Conservation (phyloP, 192 early-diverging fungal genomes). For the Allomyces macrogynus region DNA sequence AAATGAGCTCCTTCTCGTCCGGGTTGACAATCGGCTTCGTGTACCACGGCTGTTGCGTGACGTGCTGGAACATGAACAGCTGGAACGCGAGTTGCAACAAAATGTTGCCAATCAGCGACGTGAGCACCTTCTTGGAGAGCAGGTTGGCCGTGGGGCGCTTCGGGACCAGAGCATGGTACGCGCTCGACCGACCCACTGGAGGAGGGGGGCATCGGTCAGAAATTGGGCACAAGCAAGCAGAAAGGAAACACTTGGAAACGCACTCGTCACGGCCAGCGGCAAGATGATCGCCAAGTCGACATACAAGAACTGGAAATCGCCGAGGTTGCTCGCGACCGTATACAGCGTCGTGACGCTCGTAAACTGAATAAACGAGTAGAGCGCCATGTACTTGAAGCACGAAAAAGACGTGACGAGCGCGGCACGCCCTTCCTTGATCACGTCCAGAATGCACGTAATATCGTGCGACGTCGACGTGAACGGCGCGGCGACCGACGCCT, state of each 20-base stretch:
- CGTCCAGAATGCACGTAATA: slow-evolving; percentile 77
- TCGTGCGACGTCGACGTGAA: slow-evolving; percentile 82
- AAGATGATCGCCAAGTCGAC: slow-evolving; percentile 86
- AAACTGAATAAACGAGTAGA: slow-evolving; percentile 94
- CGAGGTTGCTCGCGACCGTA: slow-evolving; percentile 21
- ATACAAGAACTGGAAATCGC: slow-evolving; percentile 60
- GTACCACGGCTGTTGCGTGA: slow-evolving; percentile 10
- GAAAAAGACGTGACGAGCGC: slow-evolving; percentile 93
- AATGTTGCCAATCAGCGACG: slow-evolving; percentile 76
- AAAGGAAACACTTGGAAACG: slow-evolving; percentile 1
- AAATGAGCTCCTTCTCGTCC: slow-evolving; percentile 43
- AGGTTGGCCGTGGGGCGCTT: slow-evolving; percentile 81
- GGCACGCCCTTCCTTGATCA: slow-evolving; percentile 80
- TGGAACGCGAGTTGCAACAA: slow-evolving; percentile 67
- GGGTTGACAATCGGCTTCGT: slow-evolving; percentile 34
- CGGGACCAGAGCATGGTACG: slow-evolving; percentile 43
- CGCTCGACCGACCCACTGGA: slow-evolving; percentile 67
- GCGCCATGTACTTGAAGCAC: slow-evolving; percentile 98
- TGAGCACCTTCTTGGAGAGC: slow-evolving; percentile 73
- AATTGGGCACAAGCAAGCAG: no score
- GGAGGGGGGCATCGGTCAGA: no score
- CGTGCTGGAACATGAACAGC: slow-evolving; percentile 6
- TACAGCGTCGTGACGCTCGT: slow-evolving; percentile 54
- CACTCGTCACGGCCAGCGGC: slow-evolving; percentile 56
- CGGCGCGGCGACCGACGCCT: slow-evolving; percentile 93